Evolutionary conservation across 2,329 filamentous ascomycete genomes (phyloP), one percentile per base, ranked within the genome.

Genomic region (Aspergillus novoparasiticus): DNA sequence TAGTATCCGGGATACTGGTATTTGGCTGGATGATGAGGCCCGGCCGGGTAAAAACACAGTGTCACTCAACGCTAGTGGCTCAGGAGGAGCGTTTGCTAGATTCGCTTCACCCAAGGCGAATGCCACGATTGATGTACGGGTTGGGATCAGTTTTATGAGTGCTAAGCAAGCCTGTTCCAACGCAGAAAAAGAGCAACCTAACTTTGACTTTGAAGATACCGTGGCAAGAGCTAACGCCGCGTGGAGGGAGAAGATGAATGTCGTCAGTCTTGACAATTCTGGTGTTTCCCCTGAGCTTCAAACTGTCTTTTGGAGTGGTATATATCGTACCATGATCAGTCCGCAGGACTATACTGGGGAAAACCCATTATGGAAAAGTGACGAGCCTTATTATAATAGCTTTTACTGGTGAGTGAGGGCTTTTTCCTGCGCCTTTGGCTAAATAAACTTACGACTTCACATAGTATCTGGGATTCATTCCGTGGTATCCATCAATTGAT

Each of bases 321-420:
- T 88, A n/a, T 92, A 92, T 71, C 82, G 89, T 19, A 84, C 87
- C 3, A 86, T 91, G 84, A 86, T 92, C 64, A 89, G 86, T 58
- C 90, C 90, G 2, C 89, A 92, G 69, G 90, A 92, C 69, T 91
- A 91, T 68, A 91, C 90, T 0, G 88, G 88, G 0, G 90, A 92
- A 72, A 92, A 92, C 60, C 88, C 88, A 2, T 72, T 87, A 0
- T 92, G 89, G 88, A 68, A 84, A 1, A 88, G 85, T 43, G 80
- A 80, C 1, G 89, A 91, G 73, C 89, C 89, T 0, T 92, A 92
- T 69, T 92, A 89, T 71, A 90, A 92, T 73, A 90, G 88, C 0
- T 91, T 89, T 68, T 93, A 93, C 74, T 92, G 89, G 83, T 85
- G 69, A 73, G 79, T 36, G 19, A 9, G 23, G 4, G 1, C 21